Percentiles rank a stretch among this genome's conserved stretches.
Conservation (phyloP, 192 early-diverging fungal genomes). For the Umbelopsis isabellina region DNA sequence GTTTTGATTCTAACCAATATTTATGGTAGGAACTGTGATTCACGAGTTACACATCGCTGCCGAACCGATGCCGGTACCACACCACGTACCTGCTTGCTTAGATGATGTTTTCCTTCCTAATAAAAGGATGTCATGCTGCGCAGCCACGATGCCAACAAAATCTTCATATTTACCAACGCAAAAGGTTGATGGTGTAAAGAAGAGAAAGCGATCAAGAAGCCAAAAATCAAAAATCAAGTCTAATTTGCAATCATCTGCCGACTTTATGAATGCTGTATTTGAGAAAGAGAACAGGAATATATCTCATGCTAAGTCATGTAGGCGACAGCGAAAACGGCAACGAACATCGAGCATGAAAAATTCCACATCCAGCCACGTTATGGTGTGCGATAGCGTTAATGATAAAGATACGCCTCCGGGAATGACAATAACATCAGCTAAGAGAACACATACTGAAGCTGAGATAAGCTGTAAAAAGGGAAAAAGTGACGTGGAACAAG, state of each 20-base stretch:
- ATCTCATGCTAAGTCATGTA: neutral
- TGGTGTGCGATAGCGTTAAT: too few species aligned
- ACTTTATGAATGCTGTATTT: neutral
- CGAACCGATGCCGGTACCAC: neutral
- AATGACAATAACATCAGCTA: too few species aligned
- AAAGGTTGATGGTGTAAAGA: too few species aligned
- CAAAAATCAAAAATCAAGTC: too few species aligned
- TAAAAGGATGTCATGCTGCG: too few species aligned
- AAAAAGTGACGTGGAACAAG: too few species aligned
- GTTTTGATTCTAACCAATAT: neutral
- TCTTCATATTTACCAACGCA: too few species aligned
- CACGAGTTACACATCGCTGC: neutral
- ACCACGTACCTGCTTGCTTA: neutral
- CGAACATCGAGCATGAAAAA: neutral
- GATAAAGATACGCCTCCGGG: too few species aligned
- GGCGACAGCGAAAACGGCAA: slow-evolving; percentile 1
- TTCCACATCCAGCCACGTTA: neutral
- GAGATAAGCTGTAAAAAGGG: too few species aligned
- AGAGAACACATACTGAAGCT: too few species aligned
- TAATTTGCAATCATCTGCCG: neutral
- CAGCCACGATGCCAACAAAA: too few species aligned
- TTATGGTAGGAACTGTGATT: neutral
- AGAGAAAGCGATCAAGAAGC: too few species aligned
- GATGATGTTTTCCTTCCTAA: neutral
- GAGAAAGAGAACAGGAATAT: neutral